Evolutionary conservation across 1,284 basidiomycete genomes (phyloP), one percentile per base, ranked within the genome.

Genomic region (Fistulinella staudtii): DNA sequence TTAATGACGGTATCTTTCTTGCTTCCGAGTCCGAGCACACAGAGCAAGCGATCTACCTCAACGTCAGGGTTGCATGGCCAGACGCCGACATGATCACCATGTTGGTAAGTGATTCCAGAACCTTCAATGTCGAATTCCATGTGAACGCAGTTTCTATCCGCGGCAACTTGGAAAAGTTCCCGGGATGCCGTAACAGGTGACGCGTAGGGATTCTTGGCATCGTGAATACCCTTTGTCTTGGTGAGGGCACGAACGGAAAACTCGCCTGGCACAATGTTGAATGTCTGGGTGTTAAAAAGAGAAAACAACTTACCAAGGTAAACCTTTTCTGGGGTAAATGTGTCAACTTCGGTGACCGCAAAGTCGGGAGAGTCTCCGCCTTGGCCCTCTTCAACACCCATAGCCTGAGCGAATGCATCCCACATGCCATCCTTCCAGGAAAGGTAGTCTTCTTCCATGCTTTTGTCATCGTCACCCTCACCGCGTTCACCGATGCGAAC

Each of bases 401-500:
- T 79, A 38, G 79, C 77, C 52, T 77, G 67, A 22, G 92, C 79
- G 49, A 99, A 91, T 5, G 83, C 81, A 36, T 88, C 85, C 85
- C 93, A 97, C 93, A 97, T 94, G 57, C 76, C 79, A 64, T 99
- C 95, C 69, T 99, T 99, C 95, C 95, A 99, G 53, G 91, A 93
- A n/a, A 99, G 79, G 66, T 98, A 99, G 70, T 99, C 95, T 72
- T 99, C 96, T 68, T 99, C 95, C 91, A 99, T 95, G 63, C 89
- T 93, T 76, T 96, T 96, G 70, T 99, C 95, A 64, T 99, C 95
- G 62, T 99, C 95, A 55, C 95, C 95, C 70, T 98, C 93, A 15
- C 95, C 96, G 33, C 86, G 79, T 64, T 89, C 85, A 41, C 94
- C 94, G 41, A 99, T 89, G 49, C 93, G 82, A 48, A 77, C 69